Conservation (phyloP, 371 early-diverging fungal genomes). For the Enterospora canceri region DNA sequence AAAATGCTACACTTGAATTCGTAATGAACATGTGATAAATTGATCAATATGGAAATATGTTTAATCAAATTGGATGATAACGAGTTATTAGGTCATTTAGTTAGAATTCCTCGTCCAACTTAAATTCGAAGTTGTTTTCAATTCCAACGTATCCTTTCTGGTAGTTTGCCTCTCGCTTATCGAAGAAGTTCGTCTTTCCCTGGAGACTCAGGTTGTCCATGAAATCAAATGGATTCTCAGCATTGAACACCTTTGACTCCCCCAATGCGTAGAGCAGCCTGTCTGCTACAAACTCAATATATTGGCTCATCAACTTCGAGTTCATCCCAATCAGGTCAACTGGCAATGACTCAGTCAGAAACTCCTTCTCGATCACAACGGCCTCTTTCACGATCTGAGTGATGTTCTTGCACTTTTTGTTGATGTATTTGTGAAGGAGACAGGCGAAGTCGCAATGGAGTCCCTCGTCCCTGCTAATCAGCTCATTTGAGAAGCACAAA, state of each 20-base stretch:
- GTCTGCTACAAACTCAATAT: slow-evolving; percentile 98
- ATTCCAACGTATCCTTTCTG: slow-evolving; percentile 66
- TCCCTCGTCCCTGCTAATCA: slow-evolving; percentile 95
- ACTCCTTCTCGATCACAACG: slow-evolving; percentile 83
- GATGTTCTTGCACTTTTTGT: slow-evolving; percentile 64
- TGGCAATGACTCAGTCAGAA: slow-evolving; percentile 82
- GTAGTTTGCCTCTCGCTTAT: slow-evolving; percentile 94
- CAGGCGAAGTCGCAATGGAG: slow-evolving; percentile 98
- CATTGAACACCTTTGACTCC: slow-evolving; percentile 70
- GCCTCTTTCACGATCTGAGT: slow-evolving; percentile 69
- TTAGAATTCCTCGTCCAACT: slow-evolving; percentile 51
- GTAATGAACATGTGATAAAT: neutral
- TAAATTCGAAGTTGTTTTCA: slow-evolving; percentile 30
- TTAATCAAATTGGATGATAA: neutral
- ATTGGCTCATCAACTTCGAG: slow-evolving; percentile 77
- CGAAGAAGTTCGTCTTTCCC: slow-evolving; percentile 99
- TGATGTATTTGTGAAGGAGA: slow-evolving; percentile 72
- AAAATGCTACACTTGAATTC: neutral
- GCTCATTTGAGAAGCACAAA: slow-evolving; percentile 93
- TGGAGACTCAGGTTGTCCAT: slow-evolving; percentile 92
- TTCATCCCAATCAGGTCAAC: slow-evolving; percentile 95
- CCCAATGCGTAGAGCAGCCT: slow-evolving; percentile 80
- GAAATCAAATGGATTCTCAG: slow-evolving; percentile 92
- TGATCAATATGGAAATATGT: neutral
- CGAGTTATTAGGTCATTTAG: neutral